Evolutionary conservation across 148 eudicot species (phyloP), one percentile per base, ranked within the genome.

Genomic region (Chenopodium quinoa): DNA sequence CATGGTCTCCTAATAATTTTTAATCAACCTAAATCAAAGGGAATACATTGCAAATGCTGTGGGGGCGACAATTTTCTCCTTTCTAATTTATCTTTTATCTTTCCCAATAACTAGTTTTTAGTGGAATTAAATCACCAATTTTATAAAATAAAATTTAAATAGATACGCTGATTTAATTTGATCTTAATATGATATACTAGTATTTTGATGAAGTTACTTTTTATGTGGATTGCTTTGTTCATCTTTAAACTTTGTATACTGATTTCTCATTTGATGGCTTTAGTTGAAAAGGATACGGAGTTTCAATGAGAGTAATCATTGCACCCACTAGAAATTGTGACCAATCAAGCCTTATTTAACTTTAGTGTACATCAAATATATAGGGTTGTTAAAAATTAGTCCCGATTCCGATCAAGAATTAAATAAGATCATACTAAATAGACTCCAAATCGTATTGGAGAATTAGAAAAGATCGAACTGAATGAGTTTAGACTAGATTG

Each of bases 41-140:
- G 73, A 52, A 75, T 75, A 75, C 71, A 60, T 9, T 22, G 64
- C 79, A 48, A 81, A 54, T 66, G 83, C 4, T 75, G 79, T 81
- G 83, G 83, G 83, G 37, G 32, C 9, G 22, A 10, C 29, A 16
- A 7, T 75, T 50, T 37, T 71, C n/a, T 52, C 9, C 50, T 44
- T 2, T 22, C 13, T 27, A 11, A 66, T 16, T n/a, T 63, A 10
- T 62, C 34, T 19, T 9, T 60, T 11, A 31, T 23, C 29, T 56
- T 7, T 44, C 22, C 20, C 52, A 72, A 44, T 11, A 40, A 14
- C 7, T 27, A 23, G 19, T 78, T n/a, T 77, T 29, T 19, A 56
- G 62, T 40, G 37, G 19, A 65, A 63, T 31, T n/a, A 12, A 65
- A 63, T 31, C 14, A 22, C 44, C 29, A 32, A 62, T 27, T 62